Percentiles rank a stretch among this genome's conserved stretches.
Conservation (phyloP, 1,284 basidiomycete species). For the Puccinia triticina region DNA sequence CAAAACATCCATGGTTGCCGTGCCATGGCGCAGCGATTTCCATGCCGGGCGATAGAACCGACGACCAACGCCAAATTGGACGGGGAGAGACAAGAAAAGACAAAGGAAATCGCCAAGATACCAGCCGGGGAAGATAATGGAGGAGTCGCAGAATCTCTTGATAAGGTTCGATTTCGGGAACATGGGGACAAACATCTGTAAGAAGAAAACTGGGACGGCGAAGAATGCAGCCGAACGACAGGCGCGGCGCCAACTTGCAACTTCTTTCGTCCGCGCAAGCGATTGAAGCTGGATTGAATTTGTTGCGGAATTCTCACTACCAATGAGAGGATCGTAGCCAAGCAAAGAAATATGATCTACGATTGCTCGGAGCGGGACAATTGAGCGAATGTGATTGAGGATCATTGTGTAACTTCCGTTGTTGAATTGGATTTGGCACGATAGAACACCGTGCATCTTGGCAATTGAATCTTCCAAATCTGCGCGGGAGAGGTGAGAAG, state of each 20-base stretch:
- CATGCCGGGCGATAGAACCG: conserved; percentile 87
- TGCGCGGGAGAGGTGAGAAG: background rate
- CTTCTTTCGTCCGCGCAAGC: conserved; percentile 86
- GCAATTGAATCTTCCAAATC: conserved; percentile 41
- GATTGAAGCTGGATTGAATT: conserved; percentile 87
- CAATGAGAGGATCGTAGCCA: conserved; percentile 38
- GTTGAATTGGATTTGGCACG: conserved; percentile 17
- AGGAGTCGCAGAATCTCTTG: conserved; percentile 60
- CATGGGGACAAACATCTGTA: conserved; percentile 84
- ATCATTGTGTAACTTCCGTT: background rate
- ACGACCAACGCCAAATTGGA: conserved; percentile 87
- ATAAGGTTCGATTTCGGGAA: conserved; percentile 66
- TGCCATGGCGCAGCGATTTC: conserved; percentile 84
- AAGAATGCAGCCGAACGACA: conserved; percentile 77
- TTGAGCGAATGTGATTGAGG: conserved; percentile 34
- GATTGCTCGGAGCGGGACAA: conserved; percentile 34
- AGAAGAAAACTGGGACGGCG: conserved; percentile 87
- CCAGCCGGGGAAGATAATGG: conserved; percentile 68
- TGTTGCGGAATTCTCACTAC: background rate
- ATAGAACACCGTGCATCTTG: conserved; percentile 32
- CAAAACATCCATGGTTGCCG: conserved; percentile 88
- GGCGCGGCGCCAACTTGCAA: conserved; percentile 82
- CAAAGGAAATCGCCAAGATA: conserved; percentile 83
- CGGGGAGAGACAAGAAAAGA: conserved; percentile 81
- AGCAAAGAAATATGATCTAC: conserved; percentile 37